Evolutionary conservation across 345 rosid genomes (phyloP).

Genomic region (Eucalyptus cladocalyx): DNA sequence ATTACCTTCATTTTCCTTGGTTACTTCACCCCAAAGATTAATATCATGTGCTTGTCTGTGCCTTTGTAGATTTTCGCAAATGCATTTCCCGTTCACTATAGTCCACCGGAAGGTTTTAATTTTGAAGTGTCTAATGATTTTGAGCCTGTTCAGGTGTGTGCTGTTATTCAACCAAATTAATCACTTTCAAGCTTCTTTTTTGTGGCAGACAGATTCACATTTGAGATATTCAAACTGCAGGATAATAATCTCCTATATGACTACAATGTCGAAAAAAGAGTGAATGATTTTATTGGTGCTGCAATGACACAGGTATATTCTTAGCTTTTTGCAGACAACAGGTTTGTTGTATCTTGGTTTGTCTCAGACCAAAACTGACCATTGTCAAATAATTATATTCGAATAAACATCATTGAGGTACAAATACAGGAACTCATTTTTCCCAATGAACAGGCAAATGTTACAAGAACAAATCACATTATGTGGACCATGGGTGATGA

Average conservation of each 20-base stretch:
- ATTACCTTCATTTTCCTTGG: not conserved
- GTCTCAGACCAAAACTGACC: not conserved
- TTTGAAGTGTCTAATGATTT: conserved; percentile 46
- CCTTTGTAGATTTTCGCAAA: conserved; percentile 58
- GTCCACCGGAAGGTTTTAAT: conserved; percentile 71
- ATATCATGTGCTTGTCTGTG: not conserved
- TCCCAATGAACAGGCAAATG: conserved; percentile 41
- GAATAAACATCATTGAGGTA: not conserved
- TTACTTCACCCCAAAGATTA: not conserved
- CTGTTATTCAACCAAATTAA: not conserved
- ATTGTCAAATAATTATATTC: not conserved
- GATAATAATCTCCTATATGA: conserved; percentile 48
- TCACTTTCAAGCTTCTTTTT: not conserved
- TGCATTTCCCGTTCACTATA: conserved; percentile 59
- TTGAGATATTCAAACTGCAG: conserved; percentile 13
- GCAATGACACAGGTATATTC: conserved; percentile 50
- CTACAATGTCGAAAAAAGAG: conserved; percentile 51
- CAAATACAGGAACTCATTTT: not conserved
- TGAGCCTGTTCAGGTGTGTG: conserved; percentile 59
- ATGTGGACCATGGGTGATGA: conserved; percentile 99
- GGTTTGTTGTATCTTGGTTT: not conserved
- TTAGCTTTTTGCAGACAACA: not conserved
- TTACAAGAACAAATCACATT: conserved; percentile 66
- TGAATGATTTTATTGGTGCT: conserved; percentile 50
- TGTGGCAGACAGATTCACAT: not conserved